phyloP scores from a whole-genome alignment of 371 early-diverging fungal genomes.

The Mucor lusitanicus region DNA sequence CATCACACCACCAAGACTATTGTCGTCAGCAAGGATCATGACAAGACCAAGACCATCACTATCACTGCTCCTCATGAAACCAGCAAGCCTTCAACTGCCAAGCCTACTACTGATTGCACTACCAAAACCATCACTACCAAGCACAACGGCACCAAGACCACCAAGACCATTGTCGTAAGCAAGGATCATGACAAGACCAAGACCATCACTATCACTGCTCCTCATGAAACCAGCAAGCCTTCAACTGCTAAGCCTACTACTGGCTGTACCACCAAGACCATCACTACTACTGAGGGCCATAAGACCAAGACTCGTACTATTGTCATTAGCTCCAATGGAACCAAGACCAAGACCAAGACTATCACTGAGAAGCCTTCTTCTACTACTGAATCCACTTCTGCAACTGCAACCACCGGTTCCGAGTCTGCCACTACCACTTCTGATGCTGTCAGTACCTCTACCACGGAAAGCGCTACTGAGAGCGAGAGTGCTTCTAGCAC shows the following conservation, averaged over 20 bases:
- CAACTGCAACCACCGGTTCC: neutral
- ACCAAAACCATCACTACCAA: neutral
- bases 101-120: neutral
- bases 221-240: neutral
- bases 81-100: neutral
- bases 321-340: neutral
- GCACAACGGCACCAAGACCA: neutral
- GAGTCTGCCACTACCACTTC: neutral
- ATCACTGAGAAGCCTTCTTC: neutral
- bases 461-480: neutral
- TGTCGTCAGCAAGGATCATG: neutral
- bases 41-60: neutral
- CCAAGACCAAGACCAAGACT: neutral
- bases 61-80: neutral
- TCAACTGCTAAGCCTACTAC: neutral
- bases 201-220: neutral
- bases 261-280: neutral
- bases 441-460: neutral
- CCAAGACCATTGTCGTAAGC: neutral
- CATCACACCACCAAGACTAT: neutral
- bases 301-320: neutral
- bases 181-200: neutral
- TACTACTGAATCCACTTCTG: neutral
- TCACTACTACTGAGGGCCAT: neutral
- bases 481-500: neutral